phyloP scores from a whole-genome alignment of 495 filamentous ascomycete genomes.

The Podospora pseudoanserina region DNA sequence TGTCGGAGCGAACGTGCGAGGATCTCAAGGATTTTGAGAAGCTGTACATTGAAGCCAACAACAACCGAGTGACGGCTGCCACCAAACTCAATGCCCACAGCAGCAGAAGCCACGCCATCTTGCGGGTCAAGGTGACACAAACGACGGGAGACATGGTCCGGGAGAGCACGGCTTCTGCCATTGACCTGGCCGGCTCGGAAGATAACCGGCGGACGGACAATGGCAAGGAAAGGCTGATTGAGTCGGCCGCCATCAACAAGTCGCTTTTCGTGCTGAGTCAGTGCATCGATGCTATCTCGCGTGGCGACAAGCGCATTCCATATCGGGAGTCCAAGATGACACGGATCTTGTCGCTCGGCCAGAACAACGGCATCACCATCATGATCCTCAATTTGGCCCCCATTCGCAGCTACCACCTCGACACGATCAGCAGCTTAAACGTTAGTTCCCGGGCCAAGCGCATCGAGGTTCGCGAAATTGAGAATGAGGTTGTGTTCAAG shows the following conservation, averaged over 20 bases:
- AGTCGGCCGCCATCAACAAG: conserved; percentile 99
- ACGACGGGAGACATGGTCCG: conserved; percentile 65
- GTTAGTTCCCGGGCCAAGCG: conserved; percentile 95
- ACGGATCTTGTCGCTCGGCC: conserved; percentile 82
- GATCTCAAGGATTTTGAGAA: conserved; percentile 89
- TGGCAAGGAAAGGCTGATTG: conserved; percentile 85
- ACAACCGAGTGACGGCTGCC: conserved; percentile 83
- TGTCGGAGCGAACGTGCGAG: conserved; percentile 81
- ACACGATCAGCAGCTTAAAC: conserved; percentile 89
- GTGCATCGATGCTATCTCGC: conserved; percentile 88
- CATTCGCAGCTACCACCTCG: conserved; percentile 80
- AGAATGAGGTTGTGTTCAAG: conserved; percentile 86
- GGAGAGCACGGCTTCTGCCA: conserved; percentile 83
- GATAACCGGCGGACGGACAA: conserved; percentile 95
- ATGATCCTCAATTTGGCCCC: conserved; percentile 97
- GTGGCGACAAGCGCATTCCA: conserved; percentile 70
- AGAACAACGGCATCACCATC: conserved; percentile 91
- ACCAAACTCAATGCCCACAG: conserved; percentile 97
- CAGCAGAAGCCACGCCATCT: conserved; percentile 87
- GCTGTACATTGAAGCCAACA: conserved; percentile 91
- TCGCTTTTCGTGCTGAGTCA: conserved; percentile 91
- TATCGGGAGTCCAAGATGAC: conserved; percentile 98
- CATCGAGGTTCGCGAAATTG: conserved; percentile 90
- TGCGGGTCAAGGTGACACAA: conserved; percentile 83
- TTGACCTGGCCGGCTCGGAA: conserved; percentile 94